Conservation (phyloP, 495 filamentous ascomycete genomes). For the Xylaria cubensis region DNA sequence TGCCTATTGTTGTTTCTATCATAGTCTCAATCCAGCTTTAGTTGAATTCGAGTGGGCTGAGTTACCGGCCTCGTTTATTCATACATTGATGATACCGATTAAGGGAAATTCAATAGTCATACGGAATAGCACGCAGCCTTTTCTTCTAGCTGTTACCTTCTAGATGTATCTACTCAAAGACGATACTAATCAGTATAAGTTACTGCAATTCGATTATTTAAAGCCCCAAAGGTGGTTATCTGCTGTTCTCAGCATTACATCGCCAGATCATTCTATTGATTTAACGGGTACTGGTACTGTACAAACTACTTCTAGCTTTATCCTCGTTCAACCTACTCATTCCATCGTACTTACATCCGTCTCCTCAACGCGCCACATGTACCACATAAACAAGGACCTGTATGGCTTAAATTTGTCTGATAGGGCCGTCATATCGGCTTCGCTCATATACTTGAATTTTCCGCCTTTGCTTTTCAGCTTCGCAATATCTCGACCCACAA, state of each 20-base stretch:
- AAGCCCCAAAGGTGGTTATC: not conserved
- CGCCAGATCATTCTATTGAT: not conserved
- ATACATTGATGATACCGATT: not conserved
- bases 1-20: not conserved
- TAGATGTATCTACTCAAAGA: not conserved
- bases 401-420: constrained; percentile 84
- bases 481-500: constrained; percentile 79
- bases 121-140: not conserved
- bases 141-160: not conserved
- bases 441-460: constrained; percentile 97
- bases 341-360: constrained; percentile 74
- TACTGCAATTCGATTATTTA: not conserved
- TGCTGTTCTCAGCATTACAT: not conserved
- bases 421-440: constrained; percentile 87
- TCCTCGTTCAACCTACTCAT: constrained; percentile 24
- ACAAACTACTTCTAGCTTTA: not conserved
- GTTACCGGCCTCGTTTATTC: not conserved
- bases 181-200: not conserved
- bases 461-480: constrained; percentile 85
- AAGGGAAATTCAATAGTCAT: not conserved
- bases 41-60: not conserved
- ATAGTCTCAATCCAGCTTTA: not conserved
- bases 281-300: not conserved
- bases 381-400: constrained; percentile 61
- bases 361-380: constrained; percentile 80